A percentile compares a stretch with the other conserved stretches of the same genome.
Conservation (phyloP, 768 basidiomycete species). For the Rubroboletus satanas region DNA sequence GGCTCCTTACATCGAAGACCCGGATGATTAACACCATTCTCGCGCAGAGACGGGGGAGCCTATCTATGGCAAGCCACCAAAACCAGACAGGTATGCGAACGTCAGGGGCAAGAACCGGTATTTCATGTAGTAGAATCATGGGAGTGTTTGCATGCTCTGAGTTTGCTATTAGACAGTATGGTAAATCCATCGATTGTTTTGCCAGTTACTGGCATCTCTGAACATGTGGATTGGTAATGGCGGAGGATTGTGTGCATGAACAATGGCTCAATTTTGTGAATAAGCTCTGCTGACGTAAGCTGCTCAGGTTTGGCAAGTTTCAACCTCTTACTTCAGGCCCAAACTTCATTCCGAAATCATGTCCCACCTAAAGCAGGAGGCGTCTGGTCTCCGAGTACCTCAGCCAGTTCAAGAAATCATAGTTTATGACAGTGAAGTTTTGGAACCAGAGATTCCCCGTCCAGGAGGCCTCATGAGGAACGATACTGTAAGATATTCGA, state of each 20-base stretch:
- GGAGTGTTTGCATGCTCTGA: background rate
- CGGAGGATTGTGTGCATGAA: background rate
- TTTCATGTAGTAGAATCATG: conserved; percentile 16
- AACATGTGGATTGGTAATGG: background rate
- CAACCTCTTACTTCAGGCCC: conserved; percentile 57
- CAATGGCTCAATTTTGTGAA: too few relatives aligned
- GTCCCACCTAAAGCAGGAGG: conserved; percentile 57
- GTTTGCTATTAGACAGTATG: background rate
- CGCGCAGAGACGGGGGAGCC: conserved; percentile 21
- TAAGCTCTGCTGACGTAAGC: conserved; percentile 34
- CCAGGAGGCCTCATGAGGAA: conserved; percentile 73
- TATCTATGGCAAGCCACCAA: conserved; percentile 27
- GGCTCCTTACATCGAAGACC: background rate
- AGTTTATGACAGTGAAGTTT: conserved; percentile 74
- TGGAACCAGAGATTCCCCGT: conserved; percentile 74
- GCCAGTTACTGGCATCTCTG: background rate
- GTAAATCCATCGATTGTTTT: background rate
- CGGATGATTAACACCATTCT: background rate
- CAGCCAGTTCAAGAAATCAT: conserved; percentile 73
- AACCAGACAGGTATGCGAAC: conserved; percentile 29
- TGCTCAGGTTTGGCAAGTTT: conserved; percentile 84
- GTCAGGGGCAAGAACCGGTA: conserved; percentile 30
- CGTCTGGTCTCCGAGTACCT: conserved; percentile 33
- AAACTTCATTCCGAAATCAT: conserved; percentile 79
- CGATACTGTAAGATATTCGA: conserved; percentile 48